A percentile compares a stretch with the other conserved stretches of the same genome.
phyloP scores from a whole-genome alignment of 2,329 filamentous ascomycete species.

The Sporothrix dimorphospora region DNA sequence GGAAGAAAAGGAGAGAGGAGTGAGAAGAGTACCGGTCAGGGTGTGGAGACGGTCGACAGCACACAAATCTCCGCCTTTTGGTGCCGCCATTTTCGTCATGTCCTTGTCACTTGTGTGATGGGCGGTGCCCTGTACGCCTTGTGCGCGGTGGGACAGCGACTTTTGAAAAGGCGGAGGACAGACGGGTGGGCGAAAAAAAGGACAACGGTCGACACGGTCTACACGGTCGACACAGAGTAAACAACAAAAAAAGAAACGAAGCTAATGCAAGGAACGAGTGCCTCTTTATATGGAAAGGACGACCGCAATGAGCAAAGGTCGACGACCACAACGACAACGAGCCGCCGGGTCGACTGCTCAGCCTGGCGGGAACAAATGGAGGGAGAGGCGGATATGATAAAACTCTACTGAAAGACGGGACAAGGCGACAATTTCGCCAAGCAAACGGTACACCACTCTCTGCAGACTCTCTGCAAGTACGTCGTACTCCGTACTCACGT shows the following conservation, averaged over 20 bases:
- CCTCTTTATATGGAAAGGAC: constrained; percentile 5
- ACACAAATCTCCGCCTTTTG: constrained; percentile 23
- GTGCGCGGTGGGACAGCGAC: neutral
- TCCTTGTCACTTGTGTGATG: constrained; percentile 8
- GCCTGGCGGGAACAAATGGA: constrained; percentile 2
- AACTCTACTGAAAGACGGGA: neutral
- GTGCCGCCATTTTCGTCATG: neutral
- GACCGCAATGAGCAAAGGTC: neutral
- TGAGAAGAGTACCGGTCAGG: neutral
- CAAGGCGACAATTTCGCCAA: neutral
- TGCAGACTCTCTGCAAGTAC: too few relatives aligned
- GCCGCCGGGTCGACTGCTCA: constrained; percentile 11
- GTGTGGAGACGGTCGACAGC: neutral
- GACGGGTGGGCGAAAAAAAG: neutral
- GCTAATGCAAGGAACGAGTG: constrained; percentile 23
- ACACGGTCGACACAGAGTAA: neutral
- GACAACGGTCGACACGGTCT: neutral
- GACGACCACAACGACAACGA: neutral
- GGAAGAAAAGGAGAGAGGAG: neutral
- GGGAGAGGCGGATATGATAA: neutral
- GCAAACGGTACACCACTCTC: neutral
- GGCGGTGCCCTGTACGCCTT: neutral
- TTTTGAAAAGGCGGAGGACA: constrained; percentile 15
- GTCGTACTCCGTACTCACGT: neutral
- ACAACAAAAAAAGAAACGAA: constrained; percentile 10